phyloP scores from a whole-genome alignment of 805 yeast genomes.

The Wickerhamiella vanderwaltii region DNA sequence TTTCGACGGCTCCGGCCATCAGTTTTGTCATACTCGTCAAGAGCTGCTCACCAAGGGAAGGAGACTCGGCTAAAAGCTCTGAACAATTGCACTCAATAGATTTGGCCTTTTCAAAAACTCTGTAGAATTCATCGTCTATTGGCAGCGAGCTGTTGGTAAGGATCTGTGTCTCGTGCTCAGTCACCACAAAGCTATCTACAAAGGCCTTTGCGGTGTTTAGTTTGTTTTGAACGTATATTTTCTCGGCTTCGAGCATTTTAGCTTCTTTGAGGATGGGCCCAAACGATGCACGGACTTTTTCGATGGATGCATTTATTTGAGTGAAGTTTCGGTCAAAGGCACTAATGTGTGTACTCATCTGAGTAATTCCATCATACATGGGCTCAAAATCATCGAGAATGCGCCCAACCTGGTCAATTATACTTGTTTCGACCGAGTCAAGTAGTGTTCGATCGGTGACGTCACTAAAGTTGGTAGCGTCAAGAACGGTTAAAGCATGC shows the following conservation, averaged over 20 bases:
- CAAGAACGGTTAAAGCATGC: conserved; percentile 19
- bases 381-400: conserved; percentile 28
- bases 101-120: conserved; percentile 47
- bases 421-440: conserved; percentile 13
- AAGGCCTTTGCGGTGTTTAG: conserved; percentile 25
- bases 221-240: conserved; percentile 19
- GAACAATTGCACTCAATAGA: conserved; percentile 55
- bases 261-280: conserved; percentile 24
- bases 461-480: conserved; percentile 5
- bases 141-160: conserved; percentile 29
- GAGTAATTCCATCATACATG: conserved; percentile 22
- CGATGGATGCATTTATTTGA: conserved; percentile 20
- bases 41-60: not conserved
- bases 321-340: conserved; percentile 15
- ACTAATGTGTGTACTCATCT: conserved; percentile 20
- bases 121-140: conserved; percentile 44
- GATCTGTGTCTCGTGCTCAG: conserved; percentile 56
- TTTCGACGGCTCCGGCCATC: conserved; percentile 42
- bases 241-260: conserved; percentile 20
- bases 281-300: conserved; percentile 19
- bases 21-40: conserved; percentile 27
- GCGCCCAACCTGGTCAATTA: conserved; percentile 16
- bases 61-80: conserved; percentile 43
- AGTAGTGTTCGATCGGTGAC: conserved; percentile 16
- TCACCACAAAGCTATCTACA: conserved; percentile 51